Evolutionary conservation across 257 asterid species (phyloP).

Genomic region (Solanum chaucha): DNA sequence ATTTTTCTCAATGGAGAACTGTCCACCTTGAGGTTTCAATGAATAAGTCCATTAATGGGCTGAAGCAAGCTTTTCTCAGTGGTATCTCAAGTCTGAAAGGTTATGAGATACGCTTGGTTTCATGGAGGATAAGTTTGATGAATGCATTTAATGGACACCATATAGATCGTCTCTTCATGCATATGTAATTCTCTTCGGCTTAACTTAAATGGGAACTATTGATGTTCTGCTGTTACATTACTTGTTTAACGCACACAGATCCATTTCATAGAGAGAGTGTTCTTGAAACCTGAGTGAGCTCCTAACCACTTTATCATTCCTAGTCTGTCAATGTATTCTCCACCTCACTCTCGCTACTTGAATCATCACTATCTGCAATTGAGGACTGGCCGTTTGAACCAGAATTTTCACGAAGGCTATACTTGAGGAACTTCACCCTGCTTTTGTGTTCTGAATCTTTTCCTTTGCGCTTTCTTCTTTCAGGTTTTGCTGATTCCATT

Average conservation of each 20-base stretch:
- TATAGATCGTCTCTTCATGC: background rate
- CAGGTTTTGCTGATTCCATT: slow-evolving; percentile 30
- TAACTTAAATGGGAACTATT: background rate
- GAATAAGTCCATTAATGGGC: background rate
- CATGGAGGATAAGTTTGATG: background rate
- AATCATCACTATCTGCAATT: slow-evolving; percentile 9
- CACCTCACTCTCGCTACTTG: slow-evolving; percentile 41
- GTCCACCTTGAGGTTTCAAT: background rate
- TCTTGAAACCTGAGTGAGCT: background rate
- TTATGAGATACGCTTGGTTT: background rate
- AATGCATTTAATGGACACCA: background rate
- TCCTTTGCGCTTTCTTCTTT: slow-evolving; percentile 31
- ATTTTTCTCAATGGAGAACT: background rate
- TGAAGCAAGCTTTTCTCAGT: background rate
- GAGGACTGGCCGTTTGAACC: slow-evolving; percentile 3
- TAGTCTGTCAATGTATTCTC: slow-evolving; percentile 47
- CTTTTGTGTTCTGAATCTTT: slow-evolving; percentile 17
- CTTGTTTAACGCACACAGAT: background rate
- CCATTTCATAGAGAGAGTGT: background rate
- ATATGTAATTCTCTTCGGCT: background rate
- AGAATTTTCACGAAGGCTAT: slow-evolving; percentile 21
- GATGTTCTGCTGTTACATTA: background rate
- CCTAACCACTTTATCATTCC: slow-evolving; percentile 6
- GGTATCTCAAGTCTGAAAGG: background rate
- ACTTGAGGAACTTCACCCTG: slow-evolving; percentile 35